These are phyloP conservation scores for Dipodascus geniculatus DNA, from an alignment of 805 yeast genomes.

Conservation along the genomic window DNA sequence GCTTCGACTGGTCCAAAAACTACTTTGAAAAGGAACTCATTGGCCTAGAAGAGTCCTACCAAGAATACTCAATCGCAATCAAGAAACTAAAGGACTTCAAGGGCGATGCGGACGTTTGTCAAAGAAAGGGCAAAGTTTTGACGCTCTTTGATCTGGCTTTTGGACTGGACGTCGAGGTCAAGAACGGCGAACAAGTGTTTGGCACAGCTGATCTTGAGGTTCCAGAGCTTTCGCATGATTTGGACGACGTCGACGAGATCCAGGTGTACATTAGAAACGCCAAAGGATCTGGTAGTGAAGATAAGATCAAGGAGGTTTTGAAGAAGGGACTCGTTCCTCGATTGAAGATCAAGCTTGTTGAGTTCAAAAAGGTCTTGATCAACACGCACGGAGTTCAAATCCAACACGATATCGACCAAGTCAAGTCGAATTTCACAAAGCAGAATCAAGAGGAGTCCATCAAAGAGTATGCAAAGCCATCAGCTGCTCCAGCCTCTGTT, in stretches of 20 bases:
- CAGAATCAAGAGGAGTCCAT: constrained; percentile 31
- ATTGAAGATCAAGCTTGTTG: constrained; percentile 45
- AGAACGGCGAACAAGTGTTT: constrained; percentile 22
- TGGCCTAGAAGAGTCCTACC: constrained; percentile 34
- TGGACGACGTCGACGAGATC: constrained; percentile 62
- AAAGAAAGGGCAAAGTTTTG: constrained; percentile 93
- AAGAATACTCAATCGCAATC: constrained; percentile 25
- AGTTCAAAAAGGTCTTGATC: constrained; percentile 73
- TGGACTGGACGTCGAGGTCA: constrained; percentile 46
- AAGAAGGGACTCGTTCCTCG: constrained; percentile 55
- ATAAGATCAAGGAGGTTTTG: constrained; percentile 37
- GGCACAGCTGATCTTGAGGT: constrained; percentile 65
- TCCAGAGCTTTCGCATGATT: constrained; percentile 92
- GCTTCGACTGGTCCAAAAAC: constrained; percentile 78
- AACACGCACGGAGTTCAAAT: constrained; percentile 70
- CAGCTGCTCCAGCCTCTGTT: too few relatives aligned
- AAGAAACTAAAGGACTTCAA: constrained; percentile 48
- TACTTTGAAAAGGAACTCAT: constrained; percentile 57
- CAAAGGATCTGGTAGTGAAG: constrained; percentile 40
- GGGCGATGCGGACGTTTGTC: constrained; percentile 96
- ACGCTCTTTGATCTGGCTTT: constrained; percentile 75
- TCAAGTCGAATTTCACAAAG: constrained; percentile 42
- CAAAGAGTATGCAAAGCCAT: constrained; percentile 7
- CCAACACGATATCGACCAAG: constrained; percentile 65
- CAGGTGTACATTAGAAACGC: background rate